These are phyloP conservation scores for Wickerhamomyces tratensis DNA, from an alignment of 805 yeast genomes.

Conservation along the genomic window DNA sequence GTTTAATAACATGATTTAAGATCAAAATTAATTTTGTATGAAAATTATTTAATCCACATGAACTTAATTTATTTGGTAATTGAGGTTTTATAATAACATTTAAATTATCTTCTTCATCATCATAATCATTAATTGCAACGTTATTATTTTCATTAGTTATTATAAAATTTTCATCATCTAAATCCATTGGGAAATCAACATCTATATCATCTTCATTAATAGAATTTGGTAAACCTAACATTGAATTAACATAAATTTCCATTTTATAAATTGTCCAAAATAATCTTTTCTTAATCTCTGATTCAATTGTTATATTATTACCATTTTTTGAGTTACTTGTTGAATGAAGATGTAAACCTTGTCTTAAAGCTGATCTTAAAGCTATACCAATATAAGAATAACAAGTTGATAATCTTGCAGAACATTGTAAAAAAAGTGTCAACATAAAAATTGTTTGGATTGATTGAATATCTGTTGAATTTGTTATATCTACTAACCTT, in stretches of 20 bases:
- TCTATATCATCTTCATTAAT: constrained; percentile 78
- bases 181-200: constrained; percentile 75
- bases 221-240: constrained; percentile 74
- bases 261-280: constrained; percentile 86
- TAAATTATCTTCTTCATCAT: background rate
- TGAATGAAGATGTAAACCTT: constrained; percentile 52
- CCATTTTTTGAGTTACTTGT: constrained; percentile 27
- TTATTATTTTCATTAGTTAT: constrained; percentile 40
- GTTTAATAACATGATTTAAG: constrained; percentile 59
- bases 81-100: constrained; percentile 22
- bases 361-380: constrained; percentile 72
- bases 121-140: constrained; percentile 10
- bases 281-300: constrained; percentile 76
- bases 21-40: constrained; percentile 71
- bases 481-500: constrained; percentile 76
- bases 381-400: constrained; percentile 90
- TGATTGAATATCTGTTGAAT: constrained; percentile 72
- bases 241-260: constrained; percentile 85
- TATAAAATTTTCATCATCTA: constrained; percentile 72
- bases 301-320: constrained; percentile 59
- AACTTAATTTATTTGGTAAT: constrained; percentile 18
- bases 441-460: constrained; percentile 84
- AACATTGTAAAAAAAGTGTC: constrained; percentile 78
- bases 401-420: constrained; percentile 83
- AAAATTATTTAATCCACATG: constrained; percentile 60